Evolutionary conservation across 2,329 filamentous ascomycete genomes (phyloP).

Genomic region (Tolypocladium ophioglossoides): DNA sequence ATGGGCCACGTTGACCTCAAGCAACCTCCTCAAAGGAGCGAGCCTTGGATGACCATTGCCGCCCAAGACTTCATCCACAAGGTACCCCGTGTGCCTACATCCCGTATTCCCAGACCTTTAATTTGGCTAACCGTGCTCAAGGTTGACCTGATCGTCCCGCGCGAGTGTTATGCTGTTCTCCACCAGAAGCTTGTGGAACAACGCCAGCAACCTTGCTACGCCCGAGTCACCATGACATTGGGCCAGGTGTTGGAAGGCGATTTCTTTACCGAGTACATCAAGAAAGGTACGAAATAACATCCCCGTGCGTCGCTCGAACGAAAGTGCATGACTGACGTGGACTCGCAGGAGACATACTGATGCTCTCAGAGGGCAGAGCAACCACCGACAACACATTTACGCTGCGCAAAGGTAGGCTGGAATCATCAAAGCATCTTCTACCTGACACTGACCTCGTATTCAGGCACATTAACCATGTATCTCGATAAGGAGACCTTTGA

Average conservation of each 20-base stretch:
- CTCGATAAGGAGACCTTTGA: slow-evolving; percentile 78
- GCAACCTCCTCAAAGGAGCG: slow-evolving; percentile 60
- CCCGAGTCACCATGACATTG: slow-evolving; percentile 61
- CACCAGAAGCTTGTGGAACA: slow-evolving; percentile 36
- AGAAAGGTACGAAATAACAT: slow-evolving; percentile 44
- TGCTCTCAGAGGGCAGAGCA: slow-evolving; percentile 70
- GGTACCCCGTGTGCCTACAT: slow-evolving; percentile 27
- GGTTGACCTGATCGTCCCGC: slow-evolving; percentile 64
- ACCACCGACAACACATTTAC: slow-evolving; percentile 64
- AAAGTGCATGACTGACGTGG: background rate
- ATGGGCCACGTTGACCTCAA: slow-evolving; percentile 61
- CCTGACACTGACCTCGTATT: background rate
- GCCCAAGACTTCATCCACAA: slow-evolving; percentile 59
- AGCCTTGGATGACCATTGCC: slow-evolving; percentile 63
- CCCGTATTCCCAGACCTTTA: background rate
- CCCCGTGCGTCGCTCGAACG: background rate
- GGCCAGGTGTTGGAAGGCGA: slow-evolving; percentile 59
- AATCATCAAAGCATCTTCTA: slow-evolving; percentile 1
- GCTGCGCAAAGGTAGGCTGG: slow-evolving; percentile 50
- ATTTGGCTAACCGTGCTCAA: slow-evolving; percentile 15
- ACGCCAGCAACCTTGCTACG: slow-evolving; percentile 38
- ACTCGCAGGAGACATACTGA: slow-evolving; percentile 57
- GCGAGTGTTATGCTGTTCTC: slow-evolving; percentile 45
- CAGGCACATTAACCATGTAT: slow-evolving; percentile 63
- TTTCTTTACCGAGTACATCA: slow-evolving; percentile 81